A percentile compares a stretch with the other conserved stretches of the same genome.
These are phyloP conservation scores for Cyclotella choctawhatcheeana DNA, from an alignment of 108 stramenopile species.

Conservation along the genomic window DNA sequence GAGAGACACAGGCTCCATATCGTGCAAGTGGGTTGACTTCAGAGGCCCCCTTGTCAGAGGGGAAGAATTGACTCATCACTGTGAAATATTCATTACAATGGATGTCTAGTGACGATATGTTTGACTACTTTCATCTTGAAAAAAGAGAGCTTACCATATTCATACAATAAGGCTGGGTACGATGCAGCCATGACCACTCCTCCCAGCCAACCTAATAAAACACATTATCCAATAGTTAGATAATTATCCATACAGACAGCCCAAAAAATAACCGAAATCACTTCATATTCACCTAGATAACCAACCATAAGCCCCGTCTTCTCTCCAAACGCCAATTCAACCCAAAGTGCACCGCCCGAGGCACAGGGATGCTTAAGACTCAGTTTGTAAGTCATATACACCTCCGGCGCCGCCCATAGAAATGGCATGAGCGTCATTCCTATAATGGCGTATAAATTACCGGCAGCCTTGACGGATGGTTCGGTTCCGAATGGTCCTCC, in stretches of 20 bases:
- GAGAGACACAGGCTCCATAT: constrained; percentile 35
- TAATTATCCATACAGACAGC: background rate
- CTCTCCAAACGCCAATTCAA: constrained; percentile 76
- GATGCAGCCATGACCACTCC: constrained; percentile 9
- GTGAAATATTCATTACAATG: background rate
- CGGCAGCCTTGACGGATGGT: constrained; percentile 83
- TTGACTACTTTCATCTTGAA: background rate
- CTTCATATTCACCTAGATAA: constrained; percentile 62
- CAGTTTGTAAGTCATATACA: constrained; percentile 80
- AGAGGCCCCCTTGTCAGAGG: constrained; percentile 14
- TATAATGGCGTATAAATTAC: constrained; percentile 85
- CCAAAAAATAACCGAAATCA: background rate
- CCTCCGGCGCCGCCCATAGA: constrained; percentile 78
- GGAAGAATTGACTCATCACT: constrained; percentile 11
- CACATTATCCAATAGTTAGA: constrained; percentile 35
- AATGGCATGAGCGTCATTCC: constrained; percentile 69
- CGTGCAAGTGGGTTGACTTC: background rate
- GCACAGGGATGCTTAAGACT: constrained; percentile 67
- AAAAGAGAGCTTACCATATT: constrained; percentile 7
- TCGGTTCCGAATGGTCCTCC: constrained; percentile 79
- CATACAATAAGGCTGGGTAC: background rate
- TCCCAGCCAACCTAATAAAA: constrained; percentile 8
- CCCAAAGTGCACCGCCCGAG: constrained; percentile 77
- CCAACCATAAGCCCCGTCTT: constrained; percentile 85
- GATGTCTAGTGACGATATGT: no score